Conservation (phyloP, 768 basidiomycete genomes). For the Sarcodon aspratus region DNA sequence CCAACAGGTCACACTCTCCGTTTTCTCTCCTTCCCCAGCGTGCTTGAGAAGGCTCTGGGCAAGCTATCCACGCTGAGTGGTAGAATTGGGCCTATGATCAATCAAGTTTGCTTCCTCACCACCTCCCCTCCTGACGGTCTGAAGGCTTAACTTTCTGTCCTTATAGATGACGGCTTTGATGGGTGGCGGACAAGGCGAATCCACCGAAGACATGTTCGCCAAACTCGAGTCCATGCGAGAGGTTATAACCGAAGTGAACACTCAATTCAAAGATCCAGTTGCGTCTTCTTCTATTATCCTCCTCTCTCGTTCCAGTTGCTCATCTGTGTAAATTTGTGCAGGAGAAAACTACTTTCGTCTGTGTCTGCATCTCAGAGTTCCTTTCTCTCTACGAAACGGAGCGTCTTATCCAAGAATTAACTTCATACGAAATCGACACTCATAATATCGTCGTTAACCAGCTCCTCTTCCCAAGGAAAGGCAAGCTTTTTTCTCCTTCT, state of each 20-base stretch:
- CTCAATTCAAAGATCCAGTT: constrained; percentile 98
- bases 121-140: not conserved
- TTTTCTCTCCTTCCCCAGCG: constrained; percentile 97
- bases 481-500: constrained; percentile 30
- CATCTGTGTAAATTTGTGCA: constrained; percentile 16
- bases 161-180: constrained; percentile 88
- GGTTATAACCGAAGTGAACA: constrained; percentile 97
- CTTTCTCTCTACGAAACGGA: constrained; percentile 97
- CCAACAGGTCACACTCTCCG: constrained; percentile 98
- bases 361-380: constrained; percentile 98
- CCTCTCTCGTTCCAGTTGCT: not conserved
- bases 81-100: constrained; percentile 94
- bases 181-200: constrained; percentile 71
- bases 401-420: constrained; percentile 91
- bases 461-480: constrained; percentile 83
- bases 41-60: constrained; percentile 93
- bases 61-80: constrained; percentile 92
- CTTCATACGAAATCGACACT: constrained; percentile 92
- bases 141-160: not conserved
- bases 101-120: constrained; percentile 36
- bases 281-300: constrained; percentile 16
- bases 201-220: constrained; percentile 98
- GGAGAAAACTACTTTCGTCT: constrained; percentile 99
- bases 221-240: constrained; percentile 96
- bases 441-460: constrained; percentile 99